Conservation (phyloP, 2,329 filamentous ascomycete genomes). For the Colletotrichum sp. region DNA sequence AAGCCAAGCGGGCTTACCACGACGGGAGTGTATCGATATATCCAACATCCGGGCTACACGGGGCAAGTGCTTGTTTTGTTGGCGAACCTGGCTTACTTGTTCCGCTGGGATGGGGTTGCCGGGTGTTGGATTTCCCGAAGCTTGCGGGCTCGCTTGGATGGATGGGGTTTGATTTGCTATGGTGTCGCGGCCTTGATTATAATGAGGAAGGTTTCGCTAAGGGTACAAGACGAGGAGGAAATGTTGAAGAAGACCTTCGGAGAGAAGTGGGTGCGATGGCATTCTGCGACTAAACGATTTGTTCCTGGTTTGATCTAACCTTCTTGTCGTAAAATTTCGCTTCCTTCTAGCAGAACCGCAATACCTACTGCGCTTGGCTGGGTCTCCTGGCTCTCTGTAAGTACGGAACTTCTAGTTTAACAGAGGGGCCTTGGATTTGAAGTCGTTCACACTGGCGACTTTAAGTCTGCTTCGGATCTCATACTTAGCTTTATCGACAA, state of each 20-base stretch:
- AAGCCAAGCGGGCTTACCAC: neutral
- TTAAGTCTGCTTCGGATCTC: neutral
- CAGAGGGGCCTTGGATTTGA: too few species aligned
- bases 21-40: neutral
- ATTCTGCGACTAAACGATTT: neutral
- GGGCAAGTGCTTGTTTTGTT: neutral
- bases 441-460: too few species aligned
- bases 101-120: neutral
- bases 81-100: neutral
- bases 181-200: neutral
- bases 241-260: neutral
- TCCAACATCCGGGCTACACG: fast-evolving
- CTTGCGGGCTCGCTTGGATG: neutral
- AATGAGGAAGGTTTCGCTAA: neutral
- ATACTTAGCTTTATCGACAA: neutral
- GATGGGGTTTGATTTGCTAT: neutral
- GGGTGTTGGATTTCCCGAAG: neutral
- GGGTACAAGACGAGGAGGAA: neutral
- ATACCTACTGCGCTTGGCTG: neutral
- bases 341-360: neutral
- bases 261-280: neutral
- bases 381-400: neutral
- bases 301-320: neutral
- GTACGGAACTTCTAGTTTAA: neutral
- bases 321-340: neutral